These are phyloP conservation scores for Globisporangium alternatum DNA, from an alignment of 352 stramenopile species.

Conservation along the genomic window DNA sequence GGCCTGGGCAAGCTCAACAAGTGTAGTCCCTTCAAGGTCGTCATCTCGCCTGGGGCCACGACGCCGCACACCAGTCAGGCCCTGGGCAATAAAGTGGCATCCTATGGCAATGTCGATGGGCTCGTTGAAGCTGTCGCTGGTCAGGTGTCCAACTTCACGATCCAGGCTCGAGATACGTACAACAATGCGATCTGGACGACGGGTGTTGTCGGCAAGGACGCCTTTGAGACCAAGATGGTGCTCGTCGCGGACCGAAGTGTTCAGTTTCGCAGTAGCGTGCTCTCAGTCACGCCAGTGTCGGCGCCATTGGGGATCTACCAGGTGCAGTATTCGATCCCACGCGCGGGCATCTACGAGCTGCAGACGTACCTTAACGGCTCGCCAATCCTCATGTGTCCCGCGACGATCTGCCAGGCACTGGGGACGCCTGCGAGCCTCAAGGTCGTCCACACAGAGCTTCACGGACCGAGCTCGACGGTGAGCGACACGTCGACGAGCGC, in stretches of 20 bases:
- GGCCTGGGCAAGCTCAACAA: constrained; percentile 87
- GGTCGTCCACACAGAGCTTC: constrained; percentile 89
- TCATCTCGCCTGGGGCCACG: constrained; percentile 85
- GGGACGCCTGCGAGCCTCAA: constrained; percentile 59
- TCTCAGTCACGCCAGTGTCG: constrained; percentile 28
- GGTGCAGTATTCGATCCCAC: constrained; percentile 93
- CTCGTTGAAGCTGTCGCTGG: constrained; percentile 91
- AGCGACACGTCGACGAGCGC: constrained; percentile 64
- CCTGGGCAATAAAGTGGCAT: constrained; percentile 53
- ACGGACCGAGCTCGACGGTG: constrained; percentile 86
- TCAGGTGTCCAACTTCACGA: constrained; percentile 91
- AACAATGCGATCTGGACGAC: constrained; percentile 68
- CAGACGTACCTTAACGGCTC: constrained; percentile 79
- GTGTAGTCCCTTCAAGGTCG: constrained; percentile 93
- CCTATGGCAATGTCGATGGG: constrained; percentile 76
- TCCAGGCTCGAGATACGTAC: constrained; percentile 95
- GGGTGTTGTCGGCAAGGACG: constrained; percentile 37
- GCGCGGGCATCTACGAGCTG: constrained; percentile 85
- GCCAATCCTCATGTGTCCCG: constrained; percentile 90
- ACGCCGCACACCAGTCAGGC: constrained; percentile 89
- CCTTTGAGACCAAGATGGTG: constrained; percentile 88
- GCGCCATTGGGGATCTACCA: constrained; percentile 78
- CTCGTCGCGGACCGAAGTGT: constrained; percentile 48
- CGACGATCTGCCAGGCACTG: constrained; percentile 41
- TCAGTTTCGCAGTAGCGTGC: constrained; percentile 80